These are phyloP conservation scores for Colletotrichum melonis DNA, from an alignment of 2,329 filamentous ascomycete species.

Conservation along the genomic window DNA sequence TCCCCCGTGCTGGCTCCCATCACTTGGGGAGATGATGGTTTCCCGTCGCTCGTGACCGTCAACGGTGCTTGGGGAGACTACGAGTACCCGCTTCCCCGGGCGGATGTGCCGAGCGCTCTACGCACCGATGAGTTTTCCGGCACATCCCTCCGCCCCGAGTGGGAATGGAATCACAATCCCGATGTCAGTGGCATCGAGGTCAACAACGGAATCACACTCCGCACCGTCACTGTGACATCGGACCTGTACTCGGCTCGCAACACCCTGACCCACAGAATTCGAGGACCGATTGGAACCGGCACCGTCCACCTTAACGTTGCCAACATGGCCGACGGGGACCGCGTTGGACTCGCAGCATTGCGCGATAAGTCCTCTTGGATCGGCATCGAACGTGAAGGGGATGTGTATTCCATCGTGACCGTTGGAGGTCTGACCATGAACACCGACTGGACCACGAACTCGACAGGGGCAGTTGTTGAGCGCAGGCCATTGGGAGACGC, in stretches of 20 bases:
- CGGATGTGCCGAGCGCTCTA: background rate
- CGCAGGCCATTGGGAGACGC: background rate
- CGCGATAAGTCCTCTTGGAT: constrained; percentile 62
- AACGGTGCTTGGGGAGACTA: constrained; percentile 59
- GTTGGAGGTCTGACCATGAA: constrained; percentile 14
- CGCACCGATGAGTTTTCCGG: constrained; percentile 41
- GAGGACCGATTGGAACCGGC: constrained; percentile 55
- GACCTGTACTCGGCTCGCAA: constrained; percentile 58
- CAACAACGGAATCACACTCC: constrained; percentile 47
- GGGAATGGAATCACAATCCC: constrained; percentile 72
- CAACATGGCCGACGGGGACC: constrained; percentile 60
- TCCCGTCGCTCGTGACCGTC: constrained; percentile 53
- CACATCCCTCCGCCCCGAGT: constrained; percentile 52
- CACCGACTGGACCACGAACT: background rate
- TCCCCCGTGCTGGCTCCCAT: constrained; percentile 65
- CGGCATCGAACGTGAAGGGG: constrained; percentile 53
- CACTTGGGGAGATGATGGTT: constrained; percentile 59
- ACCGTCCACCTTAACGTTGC: constrained; percentile 60
- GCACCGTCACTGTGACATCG: constrained; percentile 59
- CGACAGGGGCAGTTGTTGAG: background rate
- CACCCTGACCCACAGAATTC: constrained; percentile 56
- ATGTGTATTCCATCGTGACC: constrained; percentile 39
- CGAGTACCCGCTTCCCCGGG: constrained; percentile 43
- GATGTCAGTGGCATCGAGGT: constrained; percentile 58
- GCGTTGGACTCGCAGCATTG: constrained; percentile 57